Conservation (phyloP, 2,329 filamentous ascomycete species). For the Spiromastix sp. region DNA sequence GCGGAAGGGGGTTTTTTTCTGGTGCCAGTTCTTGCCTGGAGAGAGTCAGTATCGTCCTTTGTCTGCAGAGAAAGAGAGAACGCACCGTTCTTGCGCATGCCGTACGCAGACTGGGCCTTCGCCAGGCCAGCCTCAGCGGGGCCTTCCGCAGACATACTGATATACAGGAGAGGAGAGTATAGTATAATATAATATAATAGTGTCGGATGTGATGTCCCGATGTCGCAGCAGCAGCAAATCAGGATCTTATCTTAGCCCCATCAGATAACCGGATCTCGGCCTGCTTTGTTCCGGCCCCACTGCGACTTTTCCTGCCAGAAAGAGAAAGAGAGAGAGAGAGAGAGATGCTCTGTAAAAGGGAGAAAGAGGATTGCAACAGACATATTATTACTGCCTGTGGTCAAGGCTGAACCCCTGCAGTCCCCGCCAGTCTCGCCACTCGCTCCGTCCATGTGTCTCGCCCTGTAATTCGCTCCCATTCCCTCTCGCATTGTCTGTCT, state of each 20-base stretch:
- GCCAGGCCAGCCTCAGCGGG: neutral
- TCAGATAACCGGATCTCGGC: conserved; percentile 35
- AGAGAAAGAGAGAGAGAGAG: neutral
- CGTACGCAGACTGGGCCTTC: neutral
- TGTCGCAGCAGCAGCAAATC: neutral
- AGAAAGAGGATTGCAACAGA: neutral
- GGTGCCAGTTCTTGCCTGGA: conserved; percentile 90
- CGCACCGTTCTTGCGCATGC: conserved; percentile 5
- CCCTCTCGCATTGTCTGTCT: no score
- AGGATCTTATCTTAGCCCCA: conserved; percentile 27
- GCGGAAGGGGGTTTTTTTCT: conserved; percentile 72
- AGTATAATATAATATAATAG: no score
- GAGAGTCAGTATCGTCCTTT: neutral
- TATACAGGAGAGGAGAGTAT: neutral
- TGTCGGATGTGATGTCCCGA: neutral
- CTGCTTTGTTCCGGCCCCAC: neutral
- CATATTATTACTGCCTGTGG: neutral
- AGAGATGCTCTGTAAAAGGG: neutral
- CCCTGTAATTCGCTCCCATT: conserved; percentile 5
- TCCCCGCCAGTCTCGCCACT: conserved; percentile 7
- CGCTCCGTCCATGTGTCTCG: conserved; percentile 3
- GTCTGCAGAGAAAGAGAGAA: neutral
- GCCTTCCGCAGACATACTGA: conserved; percentile 1
- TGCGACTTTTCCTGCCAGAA: neutral
- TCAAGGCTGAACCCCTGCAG: neutral